Base-by-base conservation (phyloP, 208 protist species). In the Leptomonas pyrrhocoris region DNA sequence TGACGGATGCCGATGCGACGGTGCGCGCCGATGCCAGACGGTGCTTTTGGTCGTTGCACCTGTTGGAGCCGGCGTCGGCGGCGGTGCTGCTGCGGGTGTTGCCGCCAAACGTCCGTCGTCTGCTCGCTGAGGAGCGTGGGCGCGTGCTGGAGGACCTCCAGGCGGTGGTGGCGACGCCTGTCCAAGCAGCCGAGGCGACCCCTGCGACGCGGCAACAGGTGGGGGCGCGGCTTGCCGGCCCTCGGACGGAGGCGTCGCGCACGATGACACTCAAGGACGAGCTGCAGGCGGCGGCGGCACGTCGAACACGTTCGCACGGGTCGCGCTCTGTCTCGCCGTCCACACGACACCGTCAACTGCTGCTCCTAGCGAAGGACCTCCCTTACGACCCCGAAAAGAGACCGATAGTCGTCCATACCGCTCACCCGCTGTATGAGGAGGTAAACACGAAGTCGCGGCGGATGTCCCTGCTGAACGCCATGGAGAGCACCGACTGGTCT, bases 41-140 rank as follows among this genome's bases (percentile, higher is more conserved):
- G 6, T 82, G 83, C 66, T 89, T 83, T 40, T 85, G 83, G 77
- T 68, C 69, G 9, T 73, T 94, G 40, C 42, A 78, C 25, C 34
- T 79, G 1, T 31, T 84, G n/a, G 81, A 92, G 43, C 78, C 74
- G n/a, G 73, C 69, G 19, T 72, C 74, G 0, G 79, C 87, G 15
- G 56, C 25, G 15, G 31, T n/a, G 23, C 66, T 95, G 0, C 66
- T 75, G 25, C 68, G 68, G 9, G 43, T 28, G 18, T 61, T 92
- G 13, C 73, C 85, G 4, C 67, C 53, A 2, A 15, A 53, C 9
- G 66, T 75, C 18, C 77, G 73, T 30, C 55, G 70, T 5, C 63
- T 64, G 49, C 57, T 94, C 11, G 66, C 34, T 13, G 62, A 45
- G 15, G 72, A 73, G 55, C 30, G 66, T 9, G 51, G 15, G 9